Evolutionary conservation across 2,329 filamentous ascomycete genomes (phyloP).

Genomic region (Alternaria panax): DNA sequence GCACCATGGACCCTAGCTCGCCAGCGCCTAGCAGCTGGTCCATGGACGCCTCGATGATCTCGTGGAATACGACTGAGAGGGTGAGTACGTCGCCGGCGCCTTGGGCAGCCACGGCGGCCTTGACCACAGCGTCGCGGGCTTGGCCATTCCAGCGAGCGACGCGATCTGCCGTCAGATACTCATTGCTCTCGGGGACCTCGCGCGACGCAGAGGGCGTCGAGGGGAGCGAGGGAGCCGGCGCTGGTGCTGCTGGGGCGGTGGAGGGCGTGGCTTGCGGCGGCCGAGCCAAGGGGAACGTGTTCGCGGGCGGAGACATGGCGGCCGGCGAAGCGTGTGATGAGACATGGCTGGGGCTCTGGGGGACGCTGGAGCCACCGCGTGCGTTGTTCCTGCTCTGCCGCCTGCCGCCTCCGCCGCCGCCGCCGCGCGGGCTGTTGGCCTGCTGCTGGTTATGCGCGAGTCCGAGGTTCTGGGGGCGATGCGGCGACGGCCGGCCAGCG

Average conservation of each 20-base stretch:
- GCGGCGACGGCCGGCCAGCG: conserved; percentile 56
- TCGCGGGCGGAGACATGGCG: conserved; percentile 41
- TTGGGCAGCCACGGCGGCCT: conserved; percentile 69
- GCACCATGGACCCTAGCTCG: conserved; percentile 76
- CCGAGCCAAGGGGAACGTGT: conserved; percentile 23
- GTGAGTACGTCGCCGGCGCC: conserved; percentile 72
- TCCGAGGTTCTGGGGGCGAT: conserved; percentile 58
- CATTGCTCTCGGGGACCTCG: conserved; percentile 68
- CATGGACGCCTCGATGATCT: conserved; percentile 79
- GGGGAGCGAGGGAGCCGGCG: conserved; percentile 47
- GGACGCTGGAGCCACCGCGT: conserved; percentile 40
- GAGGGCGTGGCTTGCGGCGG: conserved; percentile 31
- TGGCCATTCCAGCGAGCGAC: conserved; percentile 71
- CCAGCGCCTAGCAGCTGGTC: conserved; percentile 70
- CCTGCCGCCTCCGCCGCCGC: conserved; percentile 31
- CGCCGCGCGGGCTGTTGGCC: conserved; percentile 39
- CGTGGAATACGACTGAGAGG: conserved; percentile 79
- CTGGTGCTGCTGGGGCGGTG: conserved; percentile 16
- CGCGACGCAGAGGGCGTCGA: conserved; percentile 17
- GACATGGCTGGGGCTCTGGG: conserved; percentile 38
- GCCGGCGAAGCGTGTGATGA: conserved; percentile 40
- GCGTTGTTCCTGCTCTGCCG: conserved; percentile 39
- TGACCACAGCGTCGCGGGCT: conserved; percentile 72
- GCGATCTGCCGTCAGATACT: conserved; percentile 74
- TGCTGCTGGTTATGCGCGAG: conserved; percentile 59